Evolutionary conservation across 768 basidiomycete species (phyloP), one percentile per base, ranked within the genome.

Genomic region (Crucibulum laeve): DNA sequence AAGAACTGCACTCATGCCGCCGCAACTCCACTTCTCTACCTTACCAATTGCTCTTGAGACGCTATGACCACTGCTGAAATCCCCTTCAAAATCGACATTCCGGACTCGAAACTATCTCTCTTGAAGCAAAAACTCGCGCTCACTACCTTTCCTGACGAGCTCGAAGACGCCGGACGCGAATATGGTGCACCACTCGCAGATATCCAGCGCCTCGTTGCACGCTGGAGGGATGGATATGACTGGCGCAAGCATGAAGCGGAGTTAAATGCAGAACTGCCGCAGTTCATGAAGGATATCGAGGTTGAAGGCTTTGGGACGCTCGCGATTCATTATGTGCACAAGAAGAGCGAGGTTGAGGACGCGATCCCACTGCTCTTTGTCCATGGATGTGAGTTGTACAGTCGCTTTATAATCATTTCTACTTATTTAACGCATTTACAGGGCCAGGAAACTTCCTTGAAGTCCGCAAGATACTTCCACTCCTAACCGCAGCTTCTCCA

Each of bases 401-500:
- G 25, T 41, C 10, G 18, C 25, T 2, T 0, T 3, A 11, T 8
- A 8, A 8, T n/a, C 3, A 3, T 19, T 3, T 33, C 8, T 14
- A 6, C 7, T 3, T 5, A 11, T 30, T n/a, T 19, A 18, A 21
- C 32, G 14, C n/a, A 10, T 10, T n/a, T 14, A 10, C 44, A 78
- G 78, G 80, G 79, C 77, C 78, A 0, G 78, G 79, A 35, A 63
- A 69, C 39, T 77, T 77, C 53, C 41, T 69, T 15, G 77, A 80
- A 54, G 70, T 67, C 13, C 53, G 59, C 36, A 80, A 79, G 57
- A 53, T 80, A 4, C 55, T 82, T 1, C 73, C 77, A 0, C 52
- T 78, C 5, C 56, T 82, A 47, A 65, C 70, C 0, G 54, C 59
- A 8, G 54, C 59, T 0, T 62, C 64, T 2, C 59, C 65, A 0